These are phyloP conservation scores for Agastache rugosa DNA, from an alignment of 257 asterid genomes.

Conservation along the genomic window DNA sequence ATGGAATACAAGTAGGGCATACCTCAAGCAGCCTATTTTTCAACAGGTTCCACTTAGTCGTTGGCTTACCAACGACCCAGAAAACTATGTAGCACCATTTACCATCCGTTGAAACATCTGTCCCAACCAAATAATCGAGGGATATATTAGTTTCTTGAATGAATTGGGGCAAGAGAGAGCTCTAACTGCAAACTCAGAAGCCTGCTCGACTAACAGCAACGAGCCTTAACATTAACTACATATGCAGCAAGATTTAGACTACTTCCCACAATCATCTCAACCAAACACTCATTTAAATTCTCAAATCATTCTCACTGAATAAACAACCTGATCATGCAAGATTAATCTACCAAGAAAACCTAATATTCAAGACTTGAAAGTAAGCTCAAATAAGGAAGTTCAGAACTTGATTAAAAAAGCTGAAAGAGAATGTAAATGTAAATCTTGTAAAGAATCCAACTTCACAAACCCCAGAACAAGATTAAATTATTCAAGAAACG, in stretches of 20 bases:
- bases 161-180: not conserved
- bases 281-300: not conserved
- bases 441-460: not conserved
- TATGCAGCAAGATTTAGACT: not conserved
- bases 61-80: constrained; percentile 69
- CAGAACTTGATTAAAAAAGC: not conserved
- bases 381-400: not conserved
- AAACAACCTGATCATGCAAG: constrained; percentile 7
- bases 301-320: not conserved
- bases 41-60: constrained; percentile 61
- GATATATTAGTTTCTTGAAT: constrained; percentile 14
- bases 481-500: not conserved
- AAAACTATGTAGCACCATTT: constrained; percentile 84
- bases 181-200: not conserved
- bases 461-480: not conserved
- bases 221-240: not conserved
- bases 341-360: constrained; percentile 29
- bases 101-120: constrained; percentile 81
- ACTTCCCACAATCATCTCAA: not conserved
- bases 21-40: constrained; percentile 67
- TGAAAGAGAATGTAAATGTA: not conserved
- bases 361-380: constrained; percentile 26
- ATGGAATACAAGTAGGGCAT: constrained; percentile 73
- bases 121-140: constrained; percentile 24
- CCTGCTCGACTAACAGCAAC: not conserved